phyloP scores from a whole-genome alignment of 2,329 filamentous ascomycete species.

The Cladophialophora chaetospira region DNA sequence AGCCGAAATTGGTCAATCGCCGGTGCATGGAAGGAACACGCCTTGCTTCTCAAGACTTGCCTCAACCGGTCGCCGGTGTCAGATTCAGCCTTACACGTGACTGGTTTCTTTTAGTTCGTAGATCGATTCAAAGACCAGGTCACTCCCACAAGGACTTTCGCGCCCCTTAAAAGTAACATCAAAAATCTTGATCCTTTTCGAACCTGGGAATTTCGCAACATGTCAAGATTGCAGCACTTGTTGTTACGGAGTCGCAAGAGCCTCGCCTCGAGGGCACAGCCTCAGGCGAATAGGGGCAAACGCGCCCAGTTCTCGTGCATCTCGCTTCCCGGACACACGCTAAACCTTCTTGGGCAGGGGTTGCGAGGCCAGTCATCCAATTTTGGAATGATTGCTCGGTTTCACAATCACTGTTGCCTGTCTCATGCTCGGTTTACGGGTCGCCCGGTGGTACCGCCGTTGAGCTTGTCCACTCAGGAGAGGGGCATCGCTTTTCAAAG shows the following conservation, averaged over 20 bases:
- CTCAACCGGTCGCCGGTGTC: too few species aligned
- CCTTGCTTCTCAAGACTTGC: too few species aligned
- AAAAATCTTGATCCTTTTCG: too few species aligned
- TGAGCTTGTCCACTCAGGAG: conserved; percentile 1
- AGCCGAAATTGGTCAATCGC: background rate
- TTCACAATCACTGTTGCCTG: background rate
- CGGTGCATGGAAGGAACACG: background rate
- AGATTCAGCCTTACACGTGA: too few species aligned
- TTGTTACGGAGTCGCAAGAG: too few species aligned
- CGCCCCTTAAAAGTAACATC: too few species aligned
- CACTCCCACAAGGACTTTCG: too few species aligned
- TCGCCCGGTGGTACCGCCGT: background rate
- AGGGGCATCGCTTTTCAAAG: too few species aligned
- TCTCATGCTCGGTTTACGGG: background rate
- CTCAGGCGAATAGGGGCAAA: background rate
- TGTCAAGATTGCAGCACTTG: too few species aligned
- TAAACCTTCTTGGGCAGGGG: background rate
- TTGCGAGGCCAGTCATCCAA: conserved; percentile 1
- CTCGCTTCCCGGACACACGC: background rate
- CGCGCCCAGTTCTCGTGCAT: background rate
- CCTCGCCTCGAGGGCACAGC: background rate
- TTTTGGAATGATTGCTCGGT: background rate
- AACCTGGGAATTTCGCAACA: too few species aligned
- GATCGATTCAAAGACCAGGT: too few species aligned
- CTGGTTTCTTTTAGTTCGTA: too few species aligned